Percentiles rank a stretch among this genome's conserved stretches.
These are phyloP conservation scores for Stephania cephalantha DNA, from an alignment of 164 flowering plant genomes.

Conservation along the genomic window DNA sequence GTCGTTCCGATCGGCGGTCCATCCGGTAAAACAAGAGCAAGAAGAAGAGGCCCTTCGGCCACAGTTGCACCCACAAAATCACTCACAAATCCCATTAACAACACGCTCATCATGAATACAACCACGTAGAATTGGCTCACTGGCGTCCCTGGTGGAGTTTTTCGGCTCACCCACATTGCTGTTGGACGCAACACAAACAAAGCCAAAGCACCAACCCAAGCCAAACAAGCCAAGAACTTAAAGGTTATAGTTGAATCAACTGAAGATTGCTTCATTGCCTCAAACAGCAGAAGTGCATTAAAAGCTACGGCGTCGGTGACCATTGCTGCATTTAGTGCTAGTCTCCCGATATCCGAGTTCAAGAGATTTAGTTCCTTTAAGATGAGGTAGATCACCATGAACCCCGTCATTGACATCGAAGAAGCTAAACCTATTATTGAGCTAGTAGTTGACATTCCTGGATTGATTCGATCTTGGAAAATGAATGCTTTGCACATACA, in stretches of 20 bases:
- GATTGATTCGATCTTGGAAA: not conserved
- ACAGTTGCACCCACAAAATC: slow-evolving; percentile 45
- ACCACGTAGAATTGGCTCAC: slow-evolving; percentile 37
- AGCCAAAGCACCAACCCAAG: not conserved
- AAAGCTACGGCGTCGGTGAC: not conserved
- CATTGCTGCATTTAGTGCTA: slow-evolving; percentile 10
- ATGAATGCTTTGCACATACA: not conserved
- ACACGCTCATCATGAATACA: slow-evolving; percentile 28
- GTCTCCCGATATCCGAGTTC: slow-evolving; percentile 23
- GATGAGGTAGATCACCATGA: slow-evolving; percentile 1
- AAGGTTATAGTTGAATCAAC: not conserved
- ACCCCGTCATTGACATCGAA: not conserved
- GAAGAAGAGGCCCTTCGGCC: slow-evolving; percentile 47
- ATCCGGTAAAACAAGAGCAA: slow-evolving; percentile 59
- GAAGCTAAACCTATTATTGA: not conserved
- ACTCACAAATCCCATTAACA: slow-evolving; percentile 32
- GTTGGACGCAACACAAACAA: slow-evolving; percentile 17
- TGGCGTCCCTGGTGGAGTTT: slow-evolving; percentile 45
- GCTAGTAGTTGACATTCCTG: not conserved
- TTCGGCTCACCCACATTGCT: slow-evolving; percentile 33
- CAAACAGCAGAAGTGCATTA: not conserved
- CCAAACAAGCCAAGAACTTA: not conserved
- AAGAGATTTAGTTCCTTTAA: slow-evolving; percentile 23
- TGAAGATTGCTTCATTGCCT: not conserved
- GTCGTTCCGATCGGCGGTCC: slow-evolving; percentile 74